Conservation (phyloP, 2,329 filamentous ascomycete species). For the Aspergillus quadricinctus region DNA sequence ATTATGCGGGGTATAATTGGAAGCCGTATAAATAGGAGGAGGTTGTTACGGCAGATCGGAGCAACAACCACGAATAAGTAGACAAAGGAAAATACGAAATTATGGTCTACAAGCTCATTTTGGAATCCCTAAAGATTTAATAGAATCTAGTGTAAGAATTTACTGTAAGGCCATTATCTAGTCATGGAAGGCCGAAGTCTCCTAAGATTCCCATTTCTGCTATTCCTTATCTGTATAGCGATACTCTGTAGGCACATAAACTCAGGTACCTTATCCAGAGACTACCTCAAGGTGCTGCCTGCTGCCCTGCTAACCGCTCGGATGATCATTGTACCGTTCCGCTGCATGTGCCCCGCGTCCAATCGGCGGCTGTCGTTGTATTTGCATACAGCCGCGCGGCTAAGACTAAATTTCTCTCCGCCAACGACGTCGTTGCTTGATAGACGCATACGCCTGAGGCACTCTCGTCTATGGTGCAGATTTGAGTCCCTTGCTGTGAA, state of each 20-base stretch:
- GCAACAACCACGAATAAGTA: not conserved
- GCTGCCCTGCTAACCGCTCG: slow-evolving; percentile 19
- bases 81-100: not conserved
- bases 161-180: not conserved
- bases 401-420: slow-evolving; percentile 11
- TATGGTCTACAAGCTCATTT: not conserved
- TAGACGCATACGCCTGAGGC: slow-evolving; percentile 6
- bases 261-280: not conserved
- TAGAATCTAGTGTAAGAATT: not conserved
- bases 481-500: slow-evolving; percentile 10
- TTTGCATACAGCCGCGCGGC: slow-evolving; percentile 25
- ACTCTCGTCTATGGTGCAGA: slow-evolving; percentile 1
- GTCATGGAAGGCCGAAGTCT: not conserved
- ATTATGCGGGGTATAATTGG: not conserved
- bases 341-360: slow-evolving; percentile 13
- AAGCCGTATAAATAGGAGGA: not conserved
- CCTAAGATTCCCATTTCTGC: not conserved
- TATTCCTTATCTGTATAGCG: not conserved
- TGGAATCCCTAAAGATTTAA: not conserved
- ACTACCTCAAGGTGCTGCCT: slow-evolving; percentile 8
- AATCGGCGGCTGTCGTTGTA: slow-evolving; percentile 22
- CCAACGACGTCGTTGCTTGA: slow-evolving; percentile 11
- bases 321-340: slow-evolving; percentile 18
- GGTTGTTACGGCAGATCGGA: not conserved
- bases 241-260: not conserved